Base-by-base conservation (phyloP, 2,329 filamentous ascomycete genomes). In the Epichloe elymi region DNA sequence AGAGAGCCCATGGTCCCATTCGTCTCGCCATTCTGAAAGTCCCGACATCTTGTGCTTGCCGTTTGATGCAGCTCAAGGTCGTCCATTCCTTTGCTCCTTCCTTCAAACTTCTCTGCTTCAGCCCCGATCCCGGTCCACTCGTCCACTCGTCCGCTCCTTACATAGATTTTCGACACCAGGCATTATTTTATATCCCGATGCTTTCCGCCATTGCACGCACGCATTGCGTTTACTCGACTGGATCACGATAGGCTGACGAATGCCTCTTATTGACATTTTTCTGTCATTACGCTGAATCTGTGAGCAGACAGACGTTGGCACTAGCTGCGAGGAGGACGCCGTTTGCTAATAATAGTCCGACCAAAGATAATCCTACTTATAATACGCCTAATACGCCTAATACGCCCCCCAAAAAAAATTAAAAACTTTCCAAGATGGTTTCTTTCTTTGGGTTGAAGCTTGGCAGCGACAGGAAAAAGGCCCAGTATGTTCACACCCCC, bases 381-480 rank as follows among this genome's bases (percentile, higher is more conserved):
- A 47, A 53, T 39, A 37, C 43, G 37, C 19, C 19, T 47, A 47
- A 53, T 39, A 37, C 43, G 37, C 19, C 19, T n/a, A n/a, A n/a
- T n/a, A n/a, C 3, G 3, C 12, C 19, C 39, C 26, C 19, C 33
- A n/a, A 15, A n/a, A 50, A 12, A 35, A 41, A 33, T 30, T 4
- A 26, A 33, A 26, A 38, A 20, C 11, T 35, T 38, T 41, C 3
- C 48, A 43, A 35, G n/a, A 80, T 80, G 78, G 77, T 80, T 20
- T 79, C 78, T 2, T 77, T 80, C 56, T 79, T 80, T 55, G 76
- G 76, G 47, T 65, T 80, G 60, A 78, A 74, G 61, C 67, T 79
- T 53, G 74, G 75, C 47, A 69, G 70, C 57, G 74, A 76, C 55
- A 79, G 73, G 66, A 80, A 79, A 64, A 78, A 76, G 71, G 73